phyloP scores from a whole-genome alignment of 768 basidiomycete genomes.

The Lanmaoa pseudosensibilis region DNA sequence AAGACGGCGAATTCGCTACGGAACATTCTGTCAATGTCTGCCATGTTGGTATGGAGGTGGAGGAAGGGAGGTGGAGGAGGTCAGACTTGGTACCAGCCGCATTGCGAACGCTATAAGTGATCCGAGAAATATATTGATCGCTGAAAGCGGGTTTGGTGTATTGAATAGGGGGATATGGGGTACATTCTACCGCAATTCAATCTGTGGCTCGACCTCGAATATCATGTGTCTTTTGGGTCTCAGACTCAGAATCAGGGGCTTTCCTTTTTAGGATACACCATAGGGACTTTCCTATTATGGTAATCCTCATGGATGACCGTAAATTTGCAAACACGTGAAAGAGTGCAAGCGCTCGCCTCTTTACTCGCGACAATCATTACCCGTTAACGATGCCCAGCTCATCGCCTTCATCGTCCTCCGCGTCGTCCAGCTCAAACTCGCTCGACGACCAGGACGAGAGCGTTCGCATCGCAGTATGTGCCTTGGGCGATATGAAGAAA shows the following conservation, averaged over 20 bases:
- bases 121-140: constrained; percentile 15
- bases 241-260: constrained; percentile 1
- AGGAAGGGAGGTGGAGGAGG: background rate
- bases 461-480: constrained; percentile 75
- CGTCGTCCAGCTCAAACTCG: constrained; percentile 4
- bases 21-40: constrained; percentile 28
- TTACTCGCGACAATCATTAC: background rate
- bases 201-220: background rate
- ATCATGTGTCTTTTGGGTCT: background rate
- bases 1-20: constrained; percentile 18
- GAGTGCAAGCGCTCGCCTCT: constrained; percentile 7
- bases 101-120: constrained; percentile 17
- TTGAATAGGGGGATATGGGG: too few species aligned
- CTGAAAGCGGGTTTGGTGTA: background rate
- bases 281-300: constrained; percentile 12
- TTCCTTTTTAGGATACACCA: background rate
- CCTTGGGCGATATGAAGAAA: constrained; percentile 77
- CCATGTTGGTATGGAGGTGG: constrained; percentile 10
- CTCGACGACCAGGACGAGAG: constrained; percentile 67
- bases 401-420: constrained; percentile 14
- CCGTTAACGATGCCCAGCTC: constrained; percentile 14
- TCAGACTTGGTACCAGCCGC: constrained; percentile 6
- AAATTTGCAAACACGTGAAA: constrained; percentile 25
- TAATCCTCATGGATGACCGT: background rate
- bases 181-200: background rate